Base-by-base conservation (phyloP, 2,329 filamentous ascomycete genomes). In the Epichloe hybrida region DNA sequence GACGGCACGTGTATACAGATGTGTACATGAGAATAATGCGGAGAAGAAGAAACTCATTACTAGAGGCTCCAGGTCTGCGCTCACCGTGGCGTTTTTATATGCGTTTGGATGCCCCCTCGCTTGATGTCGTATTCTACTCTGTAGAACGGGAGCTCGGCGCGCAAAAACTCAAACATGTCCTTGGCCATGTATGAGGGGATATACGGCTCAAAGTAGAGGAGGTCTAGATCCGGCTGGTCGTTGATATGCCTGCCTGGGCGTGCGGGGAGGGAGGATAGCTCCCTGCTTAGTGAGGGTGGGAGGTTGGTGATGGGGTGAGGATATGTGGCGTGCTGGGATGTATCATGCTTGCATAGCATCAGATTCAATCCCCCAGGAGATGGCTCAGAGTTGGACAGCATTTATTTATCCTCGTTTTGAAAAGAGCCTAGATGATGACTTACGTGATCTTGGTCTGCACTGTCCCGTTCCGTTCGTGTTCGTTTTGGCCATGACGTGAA, bases 191-290 rank as follows among this genome's bases (percentile, higher is more conserved):
- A 64, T 2, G 71, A 67, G 0, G 82, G 76, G 4, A 90, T 73
- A 55, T 85, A 90, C 0, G 86, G 85, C 58, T 87, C 75, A 62
- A 84, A 90, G 65, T 87, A 87, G 8, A 90, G 66, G 0, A 91
- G 71, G 61, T 90, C 83, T 0, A 90, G 73, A 55, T 89, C 77
- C 0, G 79, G 76, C 58, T 85, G 80, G 59, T 88, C 73, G 57
- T 80, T 79, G 56, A 89, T 83, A 3, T 62, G 58, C 44, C 68
- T 72, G 1, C 74, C 77, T 53, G 77, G 70, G 20, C 72, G 67
- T 1, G 74, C 72, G 5, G 82, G 80, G 2, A 74, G 57, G 4
- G 69, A 71, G 0, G 60, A 54, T 2, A 78, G 52, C 44, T 71
- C 69, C 15, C 59, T 63, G 46, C 60, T 61, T 8, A 77, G 57